Conservation (phyloP, 208 protist species). For the Trypanosoma melophagium region DNA sequence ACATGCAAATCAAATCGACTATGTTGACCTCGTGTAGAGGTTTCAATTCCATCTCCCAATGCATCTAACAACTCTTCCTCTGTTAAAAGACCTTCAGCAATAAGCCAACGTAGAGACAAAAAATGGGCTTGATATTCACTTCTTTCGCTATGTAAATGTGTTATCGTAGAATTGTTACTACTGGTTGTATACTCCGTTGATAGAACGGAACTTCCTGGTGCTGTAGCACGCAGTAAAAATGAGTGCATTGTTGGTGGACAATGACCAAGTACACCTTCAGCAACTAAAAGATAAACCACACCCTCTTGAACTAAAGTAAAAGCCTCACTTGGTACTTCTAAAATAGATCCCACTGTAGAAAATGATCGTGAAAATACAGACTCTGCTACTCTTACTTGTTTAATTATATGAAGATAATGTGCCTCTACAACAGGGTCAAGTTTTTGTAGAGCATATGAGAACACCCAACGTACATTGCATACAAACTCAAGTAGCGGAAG, state of each 20-base stretch:
- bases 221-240: conserved; percentile 45
- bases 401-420: conserved; percentile 36
- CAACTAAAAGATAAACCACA: conserved; percentile 65
- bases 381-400: conserved; percentile 20
- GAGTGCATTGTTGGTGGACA: conserved; percentile 75
- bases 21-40: background rate
- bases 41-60: conserved; percentile 4
- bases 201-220: background rate
- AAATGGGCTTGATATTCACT: conserved; percentile 29
- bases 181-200: conserved; percentile 27
- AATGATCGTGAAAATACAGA: conserved; percentile 27
- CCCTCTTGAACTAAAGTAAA: conserved; percentile 50
- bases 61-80: conserved; percentile 29
- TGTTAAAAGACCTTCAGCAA: conserved; percentile 26
- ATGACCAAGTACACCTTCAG: conserved; percentile 60
- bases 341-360: conserved; percentile 28
- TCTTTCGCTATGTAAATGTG: background rate
- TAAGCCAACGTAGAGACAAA: conserved; percentile 30
- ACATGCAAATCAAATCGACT: conserved; percentile 30
- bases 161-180: conserved; percentile 29
- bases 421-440: conserved; percentile 48
- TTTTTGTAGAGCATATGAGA: conserved; percentile 38
- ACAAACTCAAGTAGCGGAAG: conserved; percentile 65
- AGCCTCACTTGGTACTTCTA: conserved; percentile 40
- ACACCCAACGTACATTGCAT: conserved; percentile 69